Evolutionary conservation across 2,329 filamentous ascomycete genomes (phyloP), one percentile per base, ranked within the genome.

Genomic region (Fusarium napiforme): DNA sequence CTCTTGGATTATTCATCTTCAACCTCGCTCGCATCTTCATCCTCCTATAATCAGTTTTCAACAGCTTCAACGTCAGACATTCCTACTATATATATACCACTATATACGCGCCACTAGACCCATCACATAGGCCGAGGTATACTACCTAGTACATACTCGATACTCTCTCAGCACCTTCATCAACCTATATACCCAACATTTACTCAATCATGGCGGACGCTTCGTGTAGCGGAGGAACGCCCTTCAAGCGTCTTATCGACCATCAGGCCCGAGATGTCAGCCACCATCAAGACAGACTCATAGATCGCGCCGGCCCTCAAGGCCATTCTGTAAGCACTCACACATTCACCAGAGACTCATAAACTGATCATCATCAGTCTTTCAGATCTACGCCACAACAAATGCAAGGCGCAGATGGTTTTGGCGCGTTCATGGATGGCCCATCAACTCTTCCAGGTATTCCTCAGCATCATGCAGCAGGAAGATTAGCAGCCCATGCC

Each of bases 221-320:
- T 62, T 83, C 83, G 15, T 85, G 84, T 69, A 83, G 83, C 68
- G 83, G 83, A 39, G 79, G 80, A 5, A 82, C 82, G 55, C 83
- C 84, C 40, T 84, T 85, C 62, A 85, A 85, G 78, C 81, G 80
- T 18, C 79, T 85, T 46, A 75, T 83, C 26, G 82, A 85, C 14
- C 83, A 85, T 43, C 83, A 85, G 57, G 78, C 79, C n/a, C 80
- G 81, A 49, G 83, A 85, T 74, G 78, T 80, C 55, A 83, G 82
- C 72, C 81, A 82, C 58, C 83, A 84, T 21, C 83, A 84, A 69
- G 83, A 84, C 69, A 79, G 82, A n/a, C 74, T 83, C 23, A 72
- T 81, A 58, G 76, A 80, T 66, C 78, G 77, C 61, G 59, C 74
- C n/a, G 76, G 75, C 37, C 63, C 75, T 30, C 78, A 78, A 43